Percentiles rank a stretch among this genome's conserved stretches.
These are phyloP conservation scores for Dalbergia oliveri DNA, from an alignment of 306 rosid genomes.

Conservation along the genomic window DNA sequence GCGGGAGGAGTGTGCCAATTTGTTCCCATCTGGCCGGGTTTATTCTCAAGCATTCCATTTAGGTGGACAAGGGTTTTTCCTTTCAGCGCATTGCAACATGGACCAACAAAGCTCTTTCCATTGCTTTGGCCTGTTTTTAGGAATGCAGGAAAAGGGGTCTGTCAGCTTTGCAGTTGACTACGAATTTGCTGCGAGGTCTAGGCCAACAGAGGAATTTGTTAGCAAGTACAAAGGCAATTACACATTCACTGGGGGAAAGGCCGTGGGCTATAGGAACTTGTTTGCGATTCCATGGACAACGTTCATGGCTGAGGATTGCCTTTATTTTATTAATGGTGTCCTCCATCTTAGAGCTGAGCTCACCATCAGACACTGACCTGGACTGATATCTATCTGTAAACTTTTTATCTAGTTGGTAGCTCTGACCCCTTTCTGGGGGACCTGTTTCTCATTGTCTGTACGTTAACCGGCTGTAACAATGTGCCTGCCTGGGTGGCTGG, in stretches of 20 bases:
- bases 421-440: slow-evolving; percentile 8
- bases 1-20: slow-evolving; percentile 83
- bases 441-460: background rate
- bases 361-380: slow-evolving; percentile 75
- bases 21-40: slow-evolving; percentile 88
- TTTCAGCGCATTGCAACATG: slow-evolving; percentile 98
- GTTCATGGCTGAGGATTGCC: slow-evolving; percentile 91
- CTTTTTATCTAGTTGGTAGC: slow-evolving; percentile 41
- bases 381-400: background rate
- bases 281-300: slow-evolving; percentile 86
- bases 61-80: slow-evolving; percentile 96
- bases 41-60: slow-evolving; percentile 98
- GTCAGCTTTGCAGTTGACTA: slow-evolving; percentile 91
- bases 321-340: slow-evolving; percentile 81
- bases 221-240: slow-evolving; percentile 97
- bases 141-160: slow-evolving; percentile 98
- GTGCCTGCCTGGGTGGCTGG: too few species aligned
- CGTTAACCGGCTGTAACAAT: slow-evolving; percentile 6
- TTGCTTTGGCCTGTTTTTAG: slow-evolving; percentile 91
- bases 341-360: slow-evolving; percentile 98
- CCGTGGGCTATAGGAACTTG: slow-evolving; percentile 87
- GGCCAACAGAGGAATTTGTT: slow-evolving; percentile 79
- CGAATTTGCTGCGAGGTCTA: slow-evolving; percentile 88
- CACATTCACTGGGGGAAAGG: slow-evolving; percentile 92
- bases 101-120: slow-evolving; percentile 97